These are phyloP conservation scores for Leucaena leucocephala DNA, from an alignment of 306 rosid genomes.

Conservation along the genomic window DNA sequence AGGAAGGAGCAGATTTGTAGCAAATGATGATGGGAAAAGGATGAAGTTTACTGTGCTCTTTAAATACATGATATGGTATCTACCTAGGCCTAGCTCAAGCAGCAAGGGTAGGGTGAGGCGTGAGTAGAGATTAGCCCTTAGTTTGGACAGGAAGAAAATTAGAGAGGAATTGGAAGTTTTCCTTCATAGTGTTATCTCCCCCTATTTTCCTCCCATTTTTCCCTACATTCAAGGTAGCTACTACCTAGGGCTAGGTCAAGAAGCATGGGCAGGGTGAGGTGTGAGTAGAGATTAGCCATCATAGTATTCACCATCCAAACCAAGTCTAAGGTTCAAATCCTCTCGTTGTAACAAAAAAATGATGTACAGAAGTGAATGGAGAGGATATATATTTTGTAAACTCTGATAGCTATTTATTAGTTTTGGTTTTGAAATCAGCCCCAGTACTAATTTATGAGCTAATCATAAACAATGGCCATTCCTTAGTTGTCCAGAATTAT, in stretches of 20 bases:
- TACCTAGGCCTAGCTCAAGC: not conserved
- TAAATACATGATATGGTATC: not conserved
- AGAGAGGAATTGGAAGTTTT: too few relatives aligned
- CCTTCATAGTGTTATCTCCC: too few relatives aligned
- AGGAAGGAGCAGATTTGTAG: slow-evolving; percentile 19
- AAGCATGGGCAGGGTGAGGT: too few relatives aligned
- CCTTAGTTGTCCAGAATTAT: not conserved
- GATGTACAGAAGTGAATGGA: slow-evolving; percentile 3
- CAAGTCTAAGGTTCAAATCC: not conserved
- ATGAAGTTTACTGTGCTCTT: slow-evolving; percentile 6
- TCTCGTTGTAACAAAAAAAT: not conserved
- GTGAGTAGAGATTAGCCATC: too few relatives aligned
- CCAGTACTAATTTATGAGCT: slow-evolving; percentile 14
- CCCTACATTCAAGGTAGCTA: too few relatives aligned
- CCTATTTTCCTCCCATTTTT: too few relatives aligned
- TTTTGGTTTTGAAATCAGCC: slow-evolving; percentile 10
- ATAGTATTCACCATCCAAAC: too few relatives aligned
- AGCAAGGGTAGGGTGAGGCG: not conserved
- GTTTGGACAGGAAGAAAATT: too few relatives aligned
- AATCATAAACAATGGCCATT: not conserved
- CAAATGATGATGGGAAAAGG: slow-evolving; percentile 13
- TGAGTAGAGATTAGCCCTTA: not conserved
- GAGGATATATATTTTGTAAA: slow-evolving; percentile 9
- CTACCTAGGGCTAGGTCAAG: too few relatives aligned
- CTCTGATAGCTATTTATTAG: not conserved